Evolutionary conservation across 225 moss, liverwort and hornwort genomes (phyloP).

Genomic region (Pseudisothecium myosuroides): DNA sequence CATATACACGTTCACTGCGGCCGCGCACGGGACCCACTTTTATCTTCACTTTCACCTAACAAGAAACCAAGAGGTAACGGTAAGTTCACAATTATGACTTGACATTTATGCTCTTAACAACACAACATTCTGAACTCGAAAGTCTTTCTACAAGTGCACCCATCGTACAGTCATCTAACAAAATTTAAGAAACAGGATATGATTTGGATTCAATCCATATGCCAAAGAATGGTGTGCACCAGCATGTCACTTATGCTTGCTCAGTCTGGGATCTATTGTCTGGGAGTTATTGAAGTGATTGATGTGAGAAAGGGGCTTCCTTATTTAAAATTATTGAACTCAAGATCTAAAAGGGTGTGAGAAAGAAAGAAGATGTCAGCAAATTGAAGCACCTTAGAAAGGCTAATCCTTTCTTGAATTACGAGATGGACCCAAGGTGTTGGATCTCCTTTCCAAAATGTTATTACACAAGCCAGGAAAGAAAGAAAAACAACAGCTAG

Average conservation of each 20-base stretch:
- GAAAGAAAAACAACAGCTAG: background rate
- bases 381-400: background rate
- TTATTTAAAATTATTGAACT: background rate
- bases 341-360: background rate
- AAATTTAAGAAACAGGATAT: background rate
- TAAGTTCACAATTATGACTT: background rate
- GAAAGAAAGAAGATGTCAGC: background rate
- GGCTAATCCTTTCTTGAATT: background rate
- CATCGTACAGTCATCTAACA: background rate
- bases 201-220: background rate
- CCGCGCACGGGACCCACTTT: constrained; percentile 42
- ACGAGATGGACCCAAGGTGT: background rate
- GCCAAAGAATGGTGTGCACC: background rate
- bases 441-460: background rate
- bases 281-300: background rate
- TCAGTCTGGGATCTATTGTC: background rate
- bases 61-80: background rate
- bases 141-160: background rate
- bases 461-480: background rate
- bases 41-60: constrained; percentile 51
- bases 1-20: constrained; percentile 26
- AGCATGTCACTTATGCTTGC: background rate
- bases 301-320: background rate
- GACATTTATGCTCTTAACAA: background rate
- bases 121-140: background rate